phyloP scores from a whole-genome alignment of 371 early-diverging fungal genomes.

The Smittium culicis region DNA sequence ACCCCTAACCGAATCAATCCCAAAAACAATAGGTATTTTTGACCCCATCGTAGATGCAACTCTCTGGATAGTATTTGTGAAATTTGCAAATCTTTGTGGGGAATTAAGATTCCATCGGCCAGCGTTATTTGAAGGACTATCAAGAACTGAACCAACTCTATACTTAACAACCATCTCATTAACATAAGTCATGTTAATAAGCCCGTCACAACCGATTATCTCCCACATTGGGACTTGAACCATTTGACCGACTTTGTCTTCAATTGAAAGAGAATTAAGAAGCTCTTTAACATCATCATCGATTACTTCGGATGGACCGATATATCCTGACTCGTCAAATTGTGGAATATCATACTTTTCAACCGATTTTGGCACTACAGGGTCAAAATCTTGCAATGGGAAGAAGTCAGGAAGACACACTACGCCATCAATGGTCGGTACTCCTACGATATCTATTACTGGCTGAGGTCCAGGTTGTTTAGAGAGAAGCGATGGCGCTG shows the following conservation, averaged over 20 bases:
- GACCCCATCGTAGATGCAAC: constrained; percentile 29
- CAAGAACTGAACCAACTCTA: constrained; percentile 26
- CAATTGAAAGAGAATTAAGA: constrained; percentile 28
- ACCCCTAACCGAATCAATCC: constrained; percentile 50
- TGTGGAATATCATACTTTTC: background rate
- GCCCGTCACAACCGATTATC: constrained; percentile 32
- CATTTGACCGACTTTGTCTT: constrained; percentile 55
- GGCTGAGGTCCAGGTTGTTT: no score
- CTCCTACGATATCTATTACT: background rate
- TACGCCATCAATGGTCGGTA: background rate
- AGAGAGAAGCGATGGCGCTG: no score
- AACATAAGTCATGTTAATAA: constrained; percentile 25
- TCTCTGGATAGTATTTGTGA: constrained; percentile 32
- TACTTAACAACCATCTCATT: constrained; percentile 32
- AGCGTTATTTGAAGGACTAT: constrained; percentile 22
- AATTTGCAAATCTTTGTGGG: constrained; percentile 28
- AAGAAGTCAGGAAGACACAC: background rate
- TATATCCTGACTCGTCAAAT: background rate
- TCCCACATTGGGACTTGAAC: constrained; percentile 33
- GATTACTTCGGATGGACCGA: background rate
- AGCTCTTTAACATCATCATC: background rate
- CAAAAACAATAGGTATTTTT: constrained; percentile 36
- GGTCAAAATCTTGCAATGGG: constrained; percentile 1
- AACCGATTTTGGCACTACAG: constrained; percentile 3
- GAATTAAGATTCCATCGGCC: constrained; percentile 33